Conservation (phyloP, 2,329 filamentous ascomycete species). For the Apiospora saccharicola region DNA sequence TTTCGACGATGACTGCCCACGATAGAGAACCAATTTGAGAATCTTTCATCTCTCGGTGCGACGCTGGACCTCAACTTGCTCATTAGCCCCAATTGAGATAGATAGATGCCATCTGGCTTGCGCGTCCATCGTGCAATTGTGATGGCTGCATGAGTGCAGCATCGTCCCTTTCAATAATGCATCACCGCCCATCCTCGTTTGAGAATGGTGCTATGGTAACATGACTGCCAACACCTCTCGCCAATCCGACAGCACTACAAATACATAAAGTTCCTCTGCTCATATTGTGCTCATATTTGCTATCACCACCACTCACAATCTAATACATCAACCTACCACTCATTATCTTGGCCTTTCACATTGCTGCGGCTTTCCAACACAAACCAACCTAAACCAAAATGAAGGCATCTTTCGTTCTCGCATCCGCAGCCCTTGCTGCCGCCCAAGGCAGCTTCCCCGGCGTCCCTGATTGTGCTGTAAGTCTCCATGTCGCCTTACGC, state of each 20-base stretch:
- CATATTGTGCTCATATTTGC: background rate
- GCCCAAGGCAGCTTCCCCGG: constrained; percentile 14
- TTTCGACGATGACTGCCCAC: background rate
- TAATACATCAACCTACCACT: background rate
- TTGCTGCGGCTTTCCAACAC: background rate
- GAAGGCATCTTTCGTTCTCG: constrained; percentile 18
- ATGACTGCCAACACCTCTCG: background rate
- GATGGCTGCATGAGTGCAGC: background rate
- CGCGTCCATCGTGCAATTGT: constrained; percentile 13
- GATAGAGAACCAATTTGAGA: background rate
- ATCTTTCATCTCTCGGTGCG: background rate
- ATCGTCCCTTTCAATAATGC: constrained; percentile 5
- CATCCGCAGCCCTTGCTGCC: background rate
- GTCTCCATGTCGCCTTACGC: background rate
- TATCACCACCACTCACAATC: constrained; percentile 6
- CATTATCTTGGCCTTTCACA: background rate
- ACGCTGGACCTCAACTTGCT: background rate
- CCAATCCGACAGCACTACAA: background rate
- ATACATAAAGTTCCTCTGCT: background rate
- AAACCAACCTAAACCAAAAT: background rate
- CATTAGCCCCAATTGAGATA: background rate
- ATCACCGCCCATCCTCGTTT: constrained; percentile 6
- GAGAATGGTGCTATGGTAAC: constrained; percentile 10
- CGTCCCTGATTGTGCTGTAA: constrained; percentile 18
- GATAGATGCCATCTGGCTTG: background rate